A percentile compares a stretch with the other conserved stretches of the same genome.
These are phyloP conservation scores for Mycena epipterygia DNA, from an alignment of 768 basidiomycete genomes.

Conservation along the genomic window DNA sequence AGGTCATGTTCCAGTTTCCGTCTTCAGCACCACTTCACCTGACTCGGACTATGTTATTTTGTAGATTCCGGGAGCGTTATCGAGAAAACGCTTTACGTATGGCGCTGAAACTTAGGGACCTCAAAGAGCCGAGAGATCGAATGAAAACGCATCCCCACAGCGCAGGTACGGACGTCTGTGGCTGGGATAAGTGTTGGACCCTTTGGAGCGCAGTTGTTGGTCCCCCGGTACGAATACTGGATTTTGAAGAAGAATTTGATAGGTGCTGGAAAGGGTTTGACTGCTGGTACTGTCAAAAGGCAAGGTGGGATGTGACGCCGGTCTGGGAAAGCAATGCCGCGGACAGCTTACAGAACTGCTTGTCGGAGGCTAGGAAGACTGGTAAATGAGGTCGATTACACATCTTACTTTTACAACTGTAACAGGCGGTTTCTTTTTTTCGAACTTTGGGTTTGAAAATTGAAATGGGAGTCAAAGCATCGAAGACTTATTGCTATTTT, in stretches of 20 bases:
- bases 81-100: conserved; percentile 22
- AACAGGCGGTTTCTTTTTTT: conserved; percentile 17
- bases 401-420: conserved; percentile 13
- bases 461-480: too few relatives aligned
- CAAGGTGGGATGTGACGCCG: conserved; percentile 14
- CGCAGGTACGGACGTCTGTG: conserved; percentile 22
- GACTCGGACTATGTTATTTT: conserved; percentile 22
- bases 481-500: too few relatives aligned
- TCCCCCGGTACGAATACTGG: conserved; percentile 20
- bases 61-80: conserved; percentile 26
- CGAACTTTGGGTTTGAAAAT: neutral
- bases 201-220: conserved; percentile 17
- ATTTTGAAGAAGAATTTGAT: conserved; percentile 24
- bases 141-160: conserved; percentile 9
- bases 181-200: conserved; percentile 22
- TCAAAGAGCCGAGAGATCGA: conserved; percentile 25
- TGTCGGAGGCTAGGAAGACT: conserved; percentile 17
- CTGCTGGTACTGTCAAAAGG: conserved; percentile 23
- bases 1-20: conserved; percentile 12
- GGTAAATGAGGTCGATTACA: conserved; percentile 25
- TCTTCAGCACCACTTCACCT: conserved; percentile 17
- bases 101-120: conserved; percentile 14
- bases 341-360: conserved; percentile 21
- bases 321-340: conserved; percentile 10
- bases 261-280: conserved; percentile 24